Evolutionary conservation across 345 rosid genomes (phyloP), one percentile per base, ranked within the genome.

Genomic region (Gossypium raimondii): DNA sequence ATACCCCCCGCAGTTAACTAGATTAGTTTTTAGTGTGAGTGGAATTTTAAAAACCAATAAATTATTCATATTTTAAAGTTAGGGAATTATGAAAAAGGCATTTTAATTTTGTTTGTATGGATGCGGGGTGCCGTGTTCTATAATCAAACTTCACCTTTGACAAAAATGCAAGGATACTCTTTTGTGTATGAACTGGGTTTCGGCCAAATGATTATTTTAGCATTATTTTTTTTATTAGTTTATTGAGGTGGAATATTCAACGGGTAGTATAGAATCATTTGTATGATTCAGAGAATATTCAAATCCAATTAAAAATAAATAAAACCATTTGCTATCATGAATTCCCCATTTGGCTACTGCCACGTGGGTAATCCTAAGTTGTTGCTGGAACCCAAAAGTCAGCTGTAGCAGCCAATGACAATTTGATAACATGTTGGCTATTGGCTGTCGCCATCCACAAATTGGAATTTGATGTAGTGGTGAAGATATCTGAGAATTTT

Each of bases 241-340:
- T 24, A 48, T 13, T 67, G 2, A 56, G 57, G 72, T 22, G 56
- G 72, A 67, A 67, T 48, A 48, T 48, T 67, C 72, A 67, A 67
- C 57, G 41, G 55, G 7, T n/a, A 7, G 9, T 7, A 24, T 3
- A 22, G 57, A 47, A 48, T 48, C 43, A 47, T 24, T 13, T 67
- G 2, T 0, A 14, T 24, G 22, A 48, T 67, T 67, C 41, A 24
- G 12, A 14, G 72, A 67, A 67, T 67, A 67, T 67, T 67, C 72
- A 67, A 67, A 13, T 2, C 43, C 72, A 14, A 47, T 1, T 24
- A 48, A 47, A 67, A 67, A 22, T 22, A 13, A 22, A 43, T 10
- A 24, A 57, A 58, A 4, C 63, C 13, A 11, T 9, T 18, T 24
- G 24, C 59, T 24, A 18, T 65, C 38, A 34, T 20, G 8, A 2